Evolutionary conservation across 2,329 filamentous ascomycete genomes (phyloP).

Genomic region (Phyllosticta ampelicida): DNA sequence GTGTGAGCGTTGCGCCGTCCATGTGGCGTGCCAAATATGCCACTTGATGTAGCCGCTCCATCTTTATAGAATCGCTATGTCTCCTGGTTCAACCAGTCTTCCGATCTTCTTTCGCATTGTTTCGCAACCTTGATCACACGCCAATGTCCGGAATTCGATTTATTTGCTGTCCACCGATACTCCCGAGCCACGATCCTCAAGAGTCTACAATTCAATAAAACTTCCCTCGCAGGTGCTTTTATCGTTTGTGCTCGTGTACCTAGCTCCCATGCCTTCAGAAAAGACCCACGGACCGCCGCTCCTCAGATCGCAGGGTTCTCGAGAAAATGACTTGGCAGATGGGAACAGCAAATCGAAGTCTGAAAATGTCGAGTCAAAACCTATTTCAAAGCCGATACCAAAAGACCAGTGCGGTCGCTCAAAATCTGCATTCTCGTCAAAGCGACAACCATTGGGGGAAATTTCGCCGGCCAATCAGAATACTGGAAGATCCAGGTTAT

Average conservation of each 20-base stretch:
- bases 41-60: not conserved
- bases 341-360: not conserved
- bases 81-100: not conserved
- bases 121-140: not conserved
- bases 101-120: not conserved
- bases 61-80: not conserved
- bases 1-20: not conserved
- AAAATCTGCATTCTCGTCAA: not conserved
- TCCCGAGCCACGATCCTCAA: not conserved
- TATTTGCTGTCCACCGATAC: not conserved
- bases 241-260: not conserved
- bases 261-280: not conserved
- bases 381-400: not conserved
- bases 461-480: conserved; percentile 6
- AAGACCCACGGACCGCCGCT: not conserved
- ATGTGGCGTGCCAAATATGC: not conserved
- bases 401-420: conserved; percentile 3
- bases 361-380: not conserved
- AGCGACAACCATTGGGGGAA: conserved; percentile 4
- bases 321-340: not conserved
- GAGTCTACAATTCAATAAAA: not conserved
- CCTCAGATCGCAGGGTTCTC: not conserved
- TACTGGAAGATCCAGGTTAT: not conserved
- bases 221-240: not conserved
- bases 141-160: not conserved